Base-by-base conservation (phyloP, 208 protist genomes). In the Crithidia bombi region DNA sequence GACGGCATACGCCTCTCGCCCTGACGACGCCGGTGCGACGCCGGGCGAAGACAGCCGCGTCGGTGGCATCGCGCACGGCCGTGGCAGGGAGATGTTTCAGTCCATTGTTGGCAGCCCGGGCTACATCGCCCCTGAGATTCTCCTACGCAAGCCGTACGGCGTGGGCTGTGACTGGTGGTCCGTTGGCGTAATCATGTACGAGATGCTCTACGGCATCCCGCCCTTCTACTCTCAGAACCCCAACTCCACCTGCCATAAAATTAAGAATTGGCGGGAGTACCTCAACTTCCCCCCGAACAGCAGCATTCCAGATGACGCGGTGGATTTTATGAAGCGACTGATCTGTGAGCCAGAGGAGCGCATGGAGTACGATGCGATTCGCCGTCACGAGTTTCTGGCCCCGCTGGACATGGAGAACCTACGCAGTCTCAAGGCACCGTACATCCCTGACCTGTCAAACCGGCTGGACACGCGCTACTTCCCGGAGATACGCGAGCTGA, bases 131-230 rank as follows among this genome's bases (percentile, higher is more conserved):
- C 98, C 98, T 23, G 98, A 99, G 70, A 98, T 99, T 47, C 70
- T 99, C 15, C 81, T 96, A 50, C 91, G 86, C 64, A 86, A 91
- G 81, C 89, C 84, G 2, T 99, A 99, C 81, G 97, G 96, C 44
- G 67, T 96, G 5, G 95, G 97, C 71, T 99, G 97, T 74, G 98
- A 99, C 67, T 99, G 97, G 98, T 99, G 98, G 98, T 98, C 95
- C 10, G 93, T 99, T 0, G 98, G 98, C 23, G 95, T 99, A 4
- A 98, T 99, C 68, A 97, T 98, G 92, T 99, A 98, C 81, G 97
- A 98, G 76, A 98, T 98, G 97, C 71, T 99, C 5, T 98, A 94
- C 57, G 96, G 97, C 32, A 98, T 97, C 49, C 96, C 97, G 5
- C 97, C 97, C 5, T 99, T 99, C 65, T 98, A 96, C 71, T 94